These are phyloP conservation scores for Thinopyrum elongatum DNA, from an alignment of 176 grass and related monocot species.

Conservation along the genomic window DNA sequence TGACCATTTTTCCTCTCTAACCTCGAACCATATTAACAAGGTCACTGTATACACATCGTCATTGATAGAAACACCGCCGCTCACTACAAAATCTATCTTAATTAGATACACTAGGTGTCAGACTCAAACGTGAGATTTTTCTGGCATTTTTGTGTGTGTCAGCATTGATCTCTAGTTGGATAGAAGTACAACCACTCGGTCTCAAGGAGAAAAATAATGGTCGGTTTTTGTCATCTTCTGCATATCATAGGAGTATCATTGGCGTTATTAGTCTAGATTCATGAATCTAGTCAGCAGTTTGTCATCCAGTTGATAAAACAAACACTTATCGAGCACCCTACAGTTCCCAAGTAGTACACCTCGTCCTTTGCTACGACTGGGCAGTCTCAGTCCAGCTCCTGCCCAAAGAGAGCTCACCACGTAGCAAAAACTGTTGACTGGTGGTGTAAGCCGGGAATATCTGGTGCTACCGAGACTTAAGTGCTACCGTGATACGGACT, in stretches of 20 bases:
- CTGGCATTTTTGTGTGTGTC: no score
- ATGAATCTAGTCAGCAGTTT: constrained; percentile 12
- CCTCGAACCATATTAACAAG: no score
- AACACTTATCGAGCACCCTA: not conserved
- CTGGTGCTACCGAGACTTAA: no score
- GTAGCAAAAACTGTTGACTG: not conserved
- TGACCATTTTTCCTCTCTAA: no score
- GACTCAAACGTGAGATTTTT: no score
- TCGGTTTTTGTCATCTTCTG: not conserved
- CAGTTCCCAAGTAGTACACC: not conserved
- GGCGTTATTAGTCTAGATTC: not conserved
- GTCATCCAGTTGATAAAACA: constrained; percentile 1
- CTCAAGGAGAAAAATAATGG: not conserved
- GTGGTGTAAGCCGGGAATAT: not conserved
- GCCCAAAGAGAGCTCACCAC: not conserved
- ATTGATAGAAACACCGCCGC: no score
- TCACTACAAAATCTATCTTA: no score
- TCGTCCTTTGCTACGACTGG: not conserved
- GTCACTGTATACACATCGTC: no score
- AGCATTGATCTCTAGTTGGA: no score
- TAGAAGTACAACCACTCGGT: not conserved
- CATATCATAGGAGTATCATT: not conserved
- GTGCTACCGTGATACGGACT: no score
- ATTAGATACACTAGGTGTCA: no score
- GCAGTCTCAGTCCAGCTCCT: not conserved